Percentiles rank a stretch among this genome's conserved stretches.
phyloP scores from a whole-genome alignment of 129 eudicot genomes.

The Saposhnikovia divaricata region DNA sequence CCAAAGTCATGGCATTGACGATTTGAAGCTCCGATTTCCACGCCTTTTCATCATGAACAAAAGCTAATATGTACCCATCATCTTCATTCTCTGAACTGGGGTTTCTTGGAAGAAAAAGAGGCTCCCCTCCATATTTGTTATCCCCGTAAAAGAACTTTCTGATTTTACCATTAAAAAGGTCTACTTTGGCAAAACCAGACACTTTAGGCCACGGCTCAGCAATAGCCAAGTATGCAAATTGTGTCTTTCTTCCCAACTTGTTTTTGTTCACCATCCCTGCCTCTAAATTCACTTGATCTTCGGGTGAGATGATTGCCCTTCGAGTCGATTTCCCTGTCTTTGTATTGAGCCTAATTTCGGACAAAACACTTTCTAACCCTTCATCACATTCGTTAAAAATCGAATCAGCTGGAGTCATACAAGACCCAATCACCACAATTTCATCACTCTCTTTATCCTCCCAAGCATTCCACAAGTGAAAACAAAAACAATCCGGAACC shows the following conservation, averaged over 20 bases:
- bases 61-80: slow-evolving; percentile 41
- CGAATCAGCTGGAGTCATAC: slow-evolving; percentile 61
- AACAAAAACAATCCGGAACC: slow-evolving; percentile 47
- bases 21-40: slow-evolving; percentile 51
- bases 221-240: slow-evolving; percentile 45
- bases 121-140: slow-evolving; percentile 44
- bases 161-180: slow-evolving; percentile 28
- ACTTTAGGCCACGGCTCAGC: slow-evolving; percentile 70
- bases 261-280: slow-evolving; percentile 62
- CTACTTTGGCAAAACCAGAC: slow-evolving; percentile 53
- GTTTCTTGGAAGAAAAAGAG: slow-evolving; percentile 37
- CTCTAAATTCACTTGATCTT: slow-evolving; percentile 42
- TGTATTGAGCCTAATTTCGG: slow-evolving; percentile 40
- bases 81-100: slow-evolving; percentile 23
- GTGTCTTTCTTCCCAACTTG: slow-evolving; percentile 39
- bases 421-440: slow-evolving; percentile 53
- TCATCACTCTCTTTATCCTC: slow-evolving; percentile 40
- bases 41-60: slow-evolving; percentile 47
- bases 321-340: slow-evolving; percentile 38
- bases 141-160: slow-evolving; percentile 36
- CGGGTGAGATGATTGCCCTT: slow-evolving; percentile 15
- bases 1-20: slow-evolving; percentile 34
- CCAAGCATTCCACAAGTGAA: slow-evolving; percentile 64
- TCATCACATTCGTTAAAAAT: slow-evolving; percentile 52
- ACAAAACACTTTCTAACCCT: slow-evolving; percentile 30